Conservation (phyloP, 2,329 filamentous ascomycete genomes). For the Arachnopeziza araneosa region DNA sequence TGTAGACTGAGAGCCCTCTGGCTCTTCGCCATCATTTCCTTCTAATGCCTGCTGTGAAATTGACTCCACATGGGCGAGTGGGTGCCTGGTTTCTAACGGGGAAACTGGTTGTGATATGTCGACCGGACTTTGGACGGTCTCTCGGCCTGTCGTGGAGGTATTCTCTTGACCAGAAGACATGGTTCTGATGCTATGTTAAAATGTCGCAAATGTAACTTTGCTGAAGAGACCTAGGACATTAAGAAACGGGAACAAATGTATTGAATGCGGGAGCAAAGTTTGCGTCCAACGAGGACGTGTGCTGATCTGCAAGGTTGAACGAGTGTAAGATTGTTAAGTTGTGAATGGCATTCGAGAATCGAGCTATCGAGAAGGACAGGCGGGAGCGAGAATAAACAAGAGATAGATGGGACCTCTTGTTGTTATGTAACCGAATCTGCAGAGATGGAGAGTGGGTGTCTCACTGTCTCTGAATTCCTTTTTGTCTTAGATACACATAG, state of each 20-base stretch:
- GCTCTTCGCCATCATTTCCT: not conserved
- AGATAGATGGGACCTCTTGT: not conserved
- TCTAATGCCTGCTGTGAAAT: conserved; percentile 22
- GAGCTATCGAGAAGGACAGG: not conserved
- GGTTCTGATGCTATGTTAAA: not conserved
- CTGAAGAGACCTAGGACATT: not conserved
- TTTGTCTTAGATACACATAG: conserved; percentile 4
- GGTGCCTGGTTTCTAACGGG: conserved; percentile 46
- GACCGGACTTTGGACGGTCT: conserved; percentile 14
- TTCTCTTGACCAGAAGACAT: conserved; percentile 20
- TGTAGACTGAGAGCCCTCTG: conserved; percentile 51
- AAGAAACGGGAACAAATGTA: not conserved
- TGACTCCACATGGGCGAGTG: conserved; percentile 26
- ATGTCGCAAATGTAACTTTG: not conserved
- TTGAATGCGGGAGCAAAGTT: not conserved
- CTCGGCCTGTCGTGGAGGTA: not conserved
- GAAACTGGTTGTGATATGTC: conserved; percentile 34
- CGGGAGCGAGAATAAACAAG: not conserved
- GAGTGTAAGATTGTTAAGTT: not conserved
- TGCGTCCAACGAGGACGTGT: not conserved
- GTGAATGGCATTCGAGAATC: not conserved
- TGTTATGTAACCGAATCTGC: not conserved
- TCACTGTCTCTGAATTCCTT: not conserved
- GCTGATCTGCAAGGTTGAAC: not conserved
- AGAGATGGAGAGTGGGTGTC: not conserved